phyloP scores from a whole-genome alignment of 345 rosid species.

The Citrus medica region DNA sequence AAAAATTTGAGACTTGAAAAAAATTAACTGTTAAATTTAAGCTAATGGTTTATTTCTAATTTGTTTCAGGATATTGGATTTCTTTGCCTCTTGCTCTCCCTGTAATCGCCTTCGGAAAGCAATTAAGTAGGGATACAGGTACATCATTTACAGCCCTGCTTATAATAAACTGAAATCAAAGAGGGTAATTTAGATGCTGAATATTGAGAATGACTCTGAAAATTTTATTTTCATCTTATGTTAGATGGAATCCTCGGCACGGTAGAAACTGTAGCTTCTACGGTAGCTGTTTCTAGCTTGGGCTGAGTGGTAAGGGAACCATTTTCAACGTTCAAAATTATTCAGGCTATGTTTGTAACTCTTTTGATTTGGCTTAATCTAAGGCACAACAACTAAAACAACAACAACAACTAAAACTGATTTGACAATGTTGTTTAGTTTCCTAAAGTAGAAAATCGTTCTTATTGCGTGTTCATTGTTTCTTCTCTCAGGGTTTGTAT shows the following conservation, averaged over 20 bases:
- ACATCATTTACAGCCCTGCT: slow-evolving; percentile 1
- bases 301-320: slow-evolving; percentile 63
- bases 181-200: neutral
- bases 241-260: slow-evolving; percentile 70
- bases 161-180: neutral
- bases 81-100: slow-evolving; percentile 90
- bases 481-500: slow-evolving; percentile 61
- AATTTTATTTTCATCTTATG: slow-evolving; percentile 4
- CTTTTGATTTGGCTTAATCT: too few species aligned
- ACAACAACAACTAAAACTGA: too few species aligned
- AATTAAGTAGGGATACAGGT: slow-evolving; percentile 82
- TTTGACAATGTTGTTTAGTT: too few species aligned
- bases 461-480: neutral
- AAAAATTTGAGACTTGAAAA: too few species aligned
- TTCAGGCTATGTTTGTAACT: neutral
- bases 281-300: slow-evolving; percentile 70
- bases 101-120: slow-evolving; percentile 88
- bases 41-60: neutral
- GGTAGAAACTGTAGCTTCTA: slow-evolving; percentile 74
- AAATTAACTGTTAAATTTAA: neutral
- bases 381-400: too few species aligned
- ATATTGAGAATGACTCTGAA: slow-evolving; percentile 1
- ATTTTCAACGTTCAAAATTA: neutral
- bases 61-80: slow-evolving; percentile 53
- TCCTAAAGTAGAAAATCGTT: neutral